Evolutionary conservation across 1,139 yeast species (phyloP), one percentile per base, ranked within the genome.

Genomic region (Debaryomyces nepalensis): DNA sequence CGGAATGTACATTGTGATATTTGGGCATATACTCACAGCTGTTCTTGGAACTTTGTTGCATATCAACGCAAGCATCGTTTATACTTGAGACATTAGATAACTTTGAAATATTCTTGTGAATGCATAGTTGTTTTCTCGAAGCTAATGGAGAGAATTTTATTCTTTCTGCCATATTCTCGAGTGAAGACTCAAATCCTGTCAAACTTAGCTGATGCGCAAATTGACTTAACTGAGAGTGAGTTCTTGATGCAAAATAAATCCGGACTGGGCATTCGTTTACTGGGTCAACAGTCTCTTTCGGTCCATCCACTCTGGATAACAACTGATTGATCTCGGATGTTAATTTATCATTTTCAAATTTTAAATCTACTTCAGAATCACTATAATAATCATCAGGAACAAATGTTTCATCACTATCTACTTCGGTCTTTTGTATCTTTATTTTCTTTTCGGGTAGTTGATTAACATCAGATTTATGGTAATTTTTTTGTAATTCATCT

Each of bases 211-310:
- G 97, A 16, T 81, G 78, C 0, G 91, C 80, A 58, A 91, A 87
- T 55, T 91, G 99, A 37, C 75, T 75, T 42, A 91, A 66, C 58
- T 91, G 99, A 0, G 97, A 88, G 57, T 91, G 98, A 0, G 99
- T 91, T 60, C 99, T 70, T 1, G 97, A 89, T 0, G 96, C 75
- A 57, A 83, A 90, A 51, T 66, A 79, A 0, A 71, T 64, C 51
- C 81, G 81, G 0, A 72, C 55, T 1, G 79, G 75, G 35, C 77
- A 76, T 19, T 65, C 62, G 29, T 64, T 61, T 1, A 58, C 46
- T 20, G 45, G 41, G 4, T 52, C 55, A 5, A 39, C 44, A 2
- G 48, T 41, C 4, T 51, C 51, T 21, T 15, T 30, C 11, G 34
- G 24, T 5, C 31, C 34, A 12, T 22, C 70, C 1, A 72, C 62